Evolutionary conservation across 1,284 basidiomycete genomes (phyloP), one percentile per base, ranked within the genome.

Genomic region (Trametes hirsuta): DNA sequence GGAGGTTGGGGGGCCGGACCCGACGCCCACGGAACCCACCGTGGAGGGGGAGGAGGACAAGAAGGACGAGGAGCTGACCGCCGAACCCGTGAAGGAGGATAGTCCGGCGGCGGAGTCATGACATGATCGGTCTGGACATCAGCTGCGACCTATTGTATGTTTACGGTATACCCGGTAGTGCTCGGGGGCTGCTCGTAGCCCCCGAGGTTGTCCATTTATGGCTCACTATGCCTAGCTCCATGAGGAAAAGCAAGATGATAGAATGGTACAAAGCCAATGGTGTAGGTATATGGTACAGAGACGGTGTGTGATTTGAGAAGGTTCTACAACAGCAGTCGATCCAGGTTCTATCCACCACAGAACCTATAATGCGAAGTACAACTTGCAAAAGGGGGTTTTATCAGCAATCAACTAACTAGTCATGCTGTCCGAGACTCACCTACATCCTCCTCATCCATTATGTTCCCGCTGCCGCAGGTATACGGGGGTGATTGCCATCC

Each of bases 131-230:
- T 36, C 18, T 39, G 52, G 35, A 45, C 42, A 37, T 11, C 9
- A 21, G 10, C 37, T 14, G 24, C 36, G 21, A n/a, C 35, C 21
- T 18, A 8, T 24, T 53, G 52, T 53, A 53, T 53, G 52, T 46
- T 46, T 53, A 53, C 42, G 42, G 35, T 51, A 53, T 53, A 53
- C 52, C 52, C 52, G 52, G 36, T 42, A 25, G 25, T 21, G 40
- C 50, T 52, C 50, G 24, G 25, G 22, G 24, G 40, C 35, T 22
- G 30, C n/a, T 52, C 50, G 41, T 21, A 22, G 25, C 50, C 41
- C 44, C n/a, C 30, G 50, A 21, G 40, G 11, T 35, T 35, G 30
- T 35, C 18, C 11, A 15, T 37, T 44, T 30, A 52, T 44, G 50
- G 44, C 41, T 35, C 35, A 8, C 15, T 18, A 44, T 24, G 49